A percentile compares a stretch with the other conserved stretches of the same genome.
Evolutionary conservation across 805 yeast species (phyloP).

Genomic region (Kodamaea fukazawae): DNA sequence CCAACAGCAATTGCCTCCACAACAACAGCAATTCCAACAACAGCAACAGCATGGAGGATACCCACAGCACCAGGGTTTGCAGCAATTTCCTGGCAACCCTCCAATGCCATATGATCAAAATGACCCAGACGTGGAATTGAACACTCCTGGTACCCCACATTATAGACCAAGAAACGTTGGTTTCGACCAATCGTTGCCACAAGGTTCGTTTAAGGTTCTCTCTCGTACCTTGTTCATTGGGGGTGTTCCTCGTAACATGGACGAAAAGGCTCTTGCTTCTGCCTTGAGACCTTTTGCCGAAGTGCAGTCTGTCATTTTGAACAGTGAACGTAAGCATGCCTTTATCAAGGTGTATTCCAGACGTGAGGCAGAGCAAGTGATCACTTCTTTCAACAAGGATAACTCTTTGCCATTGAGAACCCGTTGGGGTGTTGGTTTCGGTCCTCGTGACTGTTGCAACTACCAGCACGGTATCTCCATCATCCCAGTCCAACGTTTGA

Average conservation of each 20-base stretch:
- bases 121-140: conserved; percentile 48
- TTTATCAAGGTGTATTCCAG: conserved; percentile 93
- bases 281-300: conserved; percentile 83
- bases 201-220: conserved; percentile 75
- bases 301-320: conserved; percentile 86
- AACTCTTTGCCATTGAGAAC: conserved; percentile 69
- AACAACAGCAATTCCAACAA: conserved; percentile 10
- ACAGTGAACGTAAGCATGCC: conserved; percentile 90
- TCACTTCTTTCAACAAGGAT: conserved; percentile 67
- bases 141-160: conserved; percentile 70
- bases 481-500: conserved; percentile 81
- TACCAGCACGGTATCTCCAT: conserved; percentile 87
- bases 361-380: conserved; percentile 83
- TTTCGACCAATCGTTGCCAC: conserved; percentile 68
- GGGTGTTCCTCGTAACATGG: conserved; percentile 84
- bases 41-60: conserved; percentile 9
- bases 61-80: conserved; percentile 1
- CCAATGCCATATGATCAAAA: not conserved
- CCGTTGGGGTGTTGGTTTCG: conserved; percentile 99
- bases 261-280: conserved; percentile 65
- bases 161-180: conserved; percentile 73
- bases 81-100: conserved; percentile 5
- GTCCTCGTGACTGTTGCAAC: conserved; percentile 97
- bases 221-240: conserved; percentile 93
- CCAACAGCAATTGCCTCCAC: not conserved